Base-by-base conservation (phyloP, 345 rosid species). In the Gossypium ekmanianum region DNA sequence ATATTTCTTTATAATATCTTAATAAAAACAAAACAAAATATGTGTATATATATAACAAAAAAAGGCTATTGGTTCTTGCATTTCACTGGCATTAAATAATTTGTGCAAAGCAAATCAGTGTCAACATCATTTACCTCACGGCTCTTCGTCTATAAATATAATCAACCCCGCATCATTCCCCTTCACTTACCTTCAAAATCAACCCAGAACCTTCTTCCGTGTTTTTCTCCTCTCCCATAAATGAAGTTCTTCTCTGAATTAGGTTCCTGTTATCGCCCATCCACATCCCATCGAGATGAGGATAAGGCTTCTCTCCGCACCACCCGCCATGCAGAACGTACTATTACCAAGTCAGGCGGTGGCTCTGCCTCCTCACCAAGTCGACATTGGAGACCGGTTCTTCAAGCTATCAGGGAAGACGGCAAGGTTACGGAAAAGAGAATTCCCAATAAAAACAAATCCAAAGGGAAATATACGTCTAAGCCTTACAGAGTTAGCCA, bases 161-260 rank as follows among this genome's bases (percentile, higher is more conserved):
- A 16, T 17, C 48, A 41, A 29, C 48, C 68, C 48, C 2, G 26
- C 16, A 11, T 9, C 17, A 18, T 1, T 65, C 70, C 29, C 54
- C 3, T 29, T 44, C 44, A 44, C 13, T 66, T n/a, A 43, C 29
- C 10, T 66, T 20, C 54, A 44, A 44, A 18, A 18, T 52, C 70
- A 66, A 44, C 27, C 70, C 34, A 26, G 41, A 59, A 59, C 39
- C 16, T 58, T 59, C 13, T 18, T 18, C 41, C 24, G 9, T 58
- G 34, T 3, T 24, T 24, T 12, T 29, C 16, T 3, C 11, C 24
- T 7, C 61, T 26, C 27, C 3, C 17, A 4, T 5, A 67, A 1
- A 84, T 84, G 87, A 81, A 81, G 22, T 84, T 78, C 81, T 61
- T 79, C 58, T 55, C 69, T 4, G 64, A 75, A 45, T 71, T 84